Evolutionary conservation across 352 stramenopile species (phyloP).

Genomic region (Globisporangium mamillatum): DNA sequence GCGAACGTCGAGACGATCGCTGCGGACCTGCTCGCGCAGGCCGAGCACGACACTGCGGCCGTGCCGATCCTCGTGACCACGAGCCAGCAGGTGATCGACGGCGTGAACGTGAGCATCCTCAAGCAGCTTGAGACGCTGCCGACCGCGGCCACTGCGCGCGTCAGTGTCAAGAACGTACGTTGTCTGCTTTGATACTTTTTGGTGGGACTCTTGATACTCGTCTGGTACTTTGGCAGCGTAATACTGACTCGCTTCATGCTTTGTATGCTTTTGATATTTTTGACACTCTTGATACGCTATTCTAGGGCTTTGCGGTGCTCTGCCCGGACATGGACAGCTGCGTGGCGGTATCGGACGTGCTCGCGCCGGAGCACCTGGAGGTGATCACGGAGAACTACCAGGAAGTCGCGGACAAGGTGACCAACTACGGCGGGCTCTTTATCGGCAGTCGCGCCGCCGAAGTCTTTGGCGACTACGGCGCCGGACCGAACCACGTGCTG

Average conservation of each 20-base stretch:
- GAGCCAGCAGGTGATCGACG: constrained; percentile 80
- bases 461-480: constrained; percentile 97
- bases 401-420: constrained; percentile 75
- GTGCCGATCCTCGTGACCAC: constrained; percentile 96
- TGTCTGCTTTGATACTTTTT: background rate
- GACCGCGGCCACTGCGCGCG: constrained; percentile 53
- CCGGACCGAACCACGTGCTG: constrained; percentile 98
- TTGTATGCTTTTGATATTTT: background rate
- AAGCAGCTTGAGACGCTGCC: constrained; percentile 76
- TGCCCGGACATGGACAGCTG: constrained; percentile 65
- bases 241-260: background rate
- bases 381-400: constrained; percentile 90
- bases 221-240: background rate
- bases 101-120: constrained; percentile 86
- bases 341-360: constrained; percentile 84
- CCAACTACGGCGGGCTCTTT: constrained; percentile 92
- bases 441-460: constrained; percentile 93
- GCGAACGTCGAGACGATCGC: constrained; percentile 69
- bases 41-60: constrained; percentile 97
- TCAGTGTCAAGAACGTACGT: constrained; percentile 63
- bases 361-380: constrained; percentile 87
- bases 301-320: constrained; percentile 72
- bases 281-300: background rate
- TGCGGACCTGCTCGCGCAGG: constrained; percentile 78
- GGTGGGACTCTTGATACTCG: background rate